Percentiles rank a stretch among this genome's conserved stretches.
Conservation (phyloP, 345 rosid genomes). For the Nephelium lappaceum region DNA sequence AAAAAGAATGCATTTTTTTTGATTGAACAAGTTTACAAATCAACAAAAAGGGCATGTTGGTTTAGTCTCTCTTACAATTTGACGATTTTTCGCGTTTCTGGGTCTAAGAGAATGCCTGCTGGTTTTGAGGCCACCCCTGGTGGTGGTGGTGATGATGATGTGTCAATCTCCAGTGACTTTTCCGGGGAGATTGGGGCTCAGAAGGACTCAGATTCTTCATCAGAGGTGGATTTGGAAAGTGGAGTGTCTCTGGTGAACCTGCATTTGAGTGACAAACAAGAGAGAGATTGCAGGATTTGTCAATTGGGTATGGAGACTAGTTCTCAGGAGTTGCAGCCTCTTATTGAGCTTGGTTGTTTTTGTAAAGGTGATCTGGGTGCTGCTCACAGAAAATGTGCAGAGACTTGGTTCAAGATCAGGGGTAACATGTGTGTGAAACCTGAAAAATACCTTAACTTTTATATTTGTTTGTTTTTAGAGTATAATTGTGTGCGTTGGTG, state of each 20-base stretch:
- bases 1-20: neutral
- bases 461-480: neutral
- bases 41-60: conserved; percentile 23
- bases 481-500: no score
- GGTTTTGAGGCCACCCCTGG: conserved; percentile 24
- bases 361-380: conserved; percentile 63
- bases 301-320: conserved; percentile 51
- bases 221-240: conserved; percentile 53
- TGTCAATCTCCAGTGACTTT: conserved; percentile 35
- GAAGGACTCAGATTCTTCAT: conserved; percentile 43
- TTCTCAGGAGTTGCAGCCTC: conserved; percentile 42
- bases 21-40: neutral
- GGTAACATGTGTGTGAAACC: conserved; percentile 50
- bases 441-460: neutral
- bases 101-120: conserved; percentile 40
- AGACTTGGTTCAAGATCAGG: conserved; percentile 70
- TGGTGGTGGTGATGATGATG: conserved; percentile 30
- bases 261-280: conserved; percentile 39
- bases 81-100: conserved; percentile 1
- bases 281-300: conserved; percentile 72
- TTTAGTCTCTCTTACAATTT: conserved; percentile 20
- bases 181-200: conserved; percentile 49
- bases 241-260: conserved; percentile 42
- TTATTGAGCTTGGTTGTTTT: conserved; percentile 53
- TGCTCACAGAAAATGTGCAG: conserved; percentile 64